Percentiles rank a stretch among this genome's conserved stretches.
phyloP scores from a whole-genome alignment of 805 yeast genomes.

The Spathaspora boniae region DNA sequence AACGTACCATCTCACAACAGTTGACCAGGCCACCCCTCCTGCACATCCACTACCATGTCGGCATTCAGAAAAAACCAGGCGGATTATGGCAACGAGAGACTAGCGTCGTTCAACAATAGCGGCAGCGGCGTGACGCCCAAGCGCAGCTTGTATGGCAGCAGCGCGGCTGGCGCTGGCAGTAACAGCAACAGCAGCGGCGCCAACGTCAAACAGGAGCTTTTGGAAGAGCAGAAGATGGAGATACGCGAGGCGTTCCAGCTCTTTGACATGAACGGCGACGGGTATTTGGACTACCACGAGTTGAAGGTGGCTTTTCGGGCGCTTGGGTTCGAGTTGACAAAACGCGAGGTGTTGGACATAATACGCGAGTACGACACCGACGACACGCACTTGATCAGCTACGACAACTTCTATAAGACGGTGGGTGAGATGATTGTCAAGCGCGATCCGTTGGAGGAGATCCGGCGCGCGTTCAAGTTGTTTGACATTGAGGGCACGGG shows the following conservation, averaged over 20 bases:
- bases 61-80: too few relatives aligned
- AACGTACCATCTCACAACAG: too few relatives aligned
- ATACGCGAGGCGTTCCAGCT: constrained; percentile 87
- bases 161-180: too few relatives aligned
- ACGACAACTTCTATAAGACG: constrained; percentile 76
- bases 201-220: constrained; percentile 53
- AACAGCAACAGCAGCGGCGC: not conserved
- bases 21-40: not conserved
- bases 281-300: constrained; percentile 87
- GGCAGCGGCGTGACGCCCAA: too few relatives aligned
- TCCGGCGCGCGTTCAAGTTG: constrained; percentile 80
- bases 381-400: constrained; percentile 66
- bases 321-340: constrained; percentile 79
- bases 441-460: constrained; percentile 91
- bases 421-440: constrained; percentile 80
- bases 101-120: too few relatives aligned
- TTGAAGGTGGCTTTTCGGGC: constrained; percentile 92
- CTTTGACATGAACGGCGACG: constrained; percentile 91
- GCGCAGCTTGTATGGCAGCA: too few relatives aligned
- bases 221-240: constrained; percentile 87
- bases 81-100: too few relatives aligned
- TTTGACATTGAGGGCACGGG: constrained; percentile 91
- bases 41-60: not conserved
- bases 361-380: constrained; percentile 81
- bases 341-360: constrained; percentile 69